A percentile compares a stretch with the other conserved stretches of the same genome.
Evolutionary conservation across 805 yeast species (phyloP).

Genomic region (Cephaloascus albidus): DNA sequence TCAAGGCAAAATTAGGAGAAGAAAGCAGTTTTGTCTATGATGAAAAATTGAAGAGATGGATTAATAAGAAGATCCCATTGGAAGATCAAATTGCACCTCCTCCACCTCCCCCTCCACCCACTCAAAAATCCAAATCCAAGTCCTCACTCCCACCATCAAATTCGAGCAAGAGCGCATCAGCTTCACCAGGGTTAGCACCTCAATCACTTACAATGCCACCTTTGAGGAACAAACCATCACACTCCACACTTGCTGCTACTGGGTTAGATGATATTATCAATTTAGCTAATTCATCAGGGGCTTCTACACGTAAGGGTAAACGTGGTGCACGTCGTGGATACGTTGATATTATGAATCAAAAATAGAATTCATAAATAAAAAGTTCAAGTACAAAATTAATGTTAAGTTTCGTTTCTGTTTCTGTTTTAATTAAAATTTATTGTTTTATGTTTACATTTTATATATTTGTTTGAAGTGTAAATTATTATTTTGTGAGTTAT

Average conservation of each 20-base stretch:
- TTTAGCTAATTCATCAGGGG: constrained; percentile 8
- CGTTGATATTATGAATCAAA: constrained; percentile 49
- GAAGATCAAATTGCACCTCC: constrained; percentile 51
- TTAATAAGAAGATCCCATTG: constrained; percentile 55
- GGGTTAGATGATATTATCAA: constrained; percentile 4
- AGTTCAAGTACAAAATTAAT: no score
- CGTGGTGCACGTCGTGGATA: constrained; percentile 51
- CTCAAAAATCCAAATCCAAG: constrained; percentile 13
- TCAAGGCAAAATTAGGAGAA: constrained; percentile 82
- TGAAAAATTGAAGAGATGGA: constrained; percentile 81
- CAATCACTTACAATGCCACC: constrained; percentile 10
- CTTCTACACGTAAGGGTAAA: constrained; percentile 12
- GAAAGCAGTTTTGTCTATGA: constrained; percentile 68
- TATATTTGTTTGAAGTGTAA: no score
- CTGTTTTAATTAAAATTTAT: no score
- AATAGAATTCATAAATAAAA: no score
- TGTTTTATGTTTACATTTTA: no score
- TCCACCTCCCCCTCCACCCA: constrained; percentile 65
- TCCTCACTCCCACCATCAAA: constrained; percentile 24
- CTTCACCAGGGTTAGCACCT: constrained; percentile 7
- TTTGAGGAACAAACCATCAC: constrained; percentile 1
- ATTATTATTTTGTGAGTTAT: no score
- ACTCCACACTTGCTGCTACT: constrained; percentile 2
- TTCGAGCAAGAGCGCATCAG: constrained; percentile 21
- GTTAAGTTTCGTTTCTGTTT: no score